Evolutionary conservation across 2,329 filamentous ascomycete genomes (phyloP), one percentile per base, ranked within the genome.

Genomic region (Neoarthrinium moseri): DNA sequence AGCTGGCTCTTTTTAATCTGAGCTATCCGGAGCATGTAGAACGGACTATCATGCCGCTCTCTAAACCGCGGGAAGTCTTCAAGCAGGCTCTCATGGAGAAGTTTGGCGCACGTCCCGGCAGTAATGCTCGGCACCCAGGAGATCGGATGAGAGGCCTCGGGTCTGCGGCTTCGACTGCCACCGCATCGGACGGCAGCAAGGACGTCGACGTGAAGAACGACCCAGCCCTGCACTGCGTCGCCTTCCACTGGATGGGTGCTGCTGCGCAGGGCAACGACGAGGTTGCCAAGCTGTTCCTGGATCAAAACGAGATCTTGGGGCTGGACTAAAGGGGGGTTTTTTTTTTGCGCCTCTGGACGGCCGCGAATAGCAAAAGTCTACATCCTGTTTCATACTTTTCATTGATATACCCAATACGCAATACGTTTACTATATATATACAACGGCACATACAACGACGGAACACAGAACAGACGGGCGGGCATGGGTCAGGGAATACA

Each of bases 211-310:
- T 80, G 27, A 66, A 89, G 54, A 91, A 85, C 49, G 90, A 96
- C 63, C 89, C 89, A 2, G 86, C 86, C 44, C 83, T 91, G 33
- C 94, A 97, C 88, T 96, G 91, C 59, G 82, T 96, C 47, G 92
- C 92, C 8, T 84, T 95, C 67, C 92, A 97, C 72, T 97, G 92
- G 91, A 96, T 97, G 91, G 89, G 92, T 70, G 76, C 89, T 54
- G 91, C 89, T 29, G 87, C 89, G 56, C 79, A 80, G 45, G 91
- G 91, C n/a, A 91, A 91, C 1, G 92, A 97, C 63, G 81, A 87
- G 60, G 73, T 95, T 55, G 92, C 92, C 17, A 85, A 83, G 62
- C 87, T 86, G 63, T 91, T 92, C 68, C 71, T 96, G 65, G 79
- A 85, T 52, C 89, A 95, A 69, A 73, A 76, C 52, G 74, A 75